Conservation (phyloP, 78 protist genomes). For the Trichosphaerium sp. region DNA sequence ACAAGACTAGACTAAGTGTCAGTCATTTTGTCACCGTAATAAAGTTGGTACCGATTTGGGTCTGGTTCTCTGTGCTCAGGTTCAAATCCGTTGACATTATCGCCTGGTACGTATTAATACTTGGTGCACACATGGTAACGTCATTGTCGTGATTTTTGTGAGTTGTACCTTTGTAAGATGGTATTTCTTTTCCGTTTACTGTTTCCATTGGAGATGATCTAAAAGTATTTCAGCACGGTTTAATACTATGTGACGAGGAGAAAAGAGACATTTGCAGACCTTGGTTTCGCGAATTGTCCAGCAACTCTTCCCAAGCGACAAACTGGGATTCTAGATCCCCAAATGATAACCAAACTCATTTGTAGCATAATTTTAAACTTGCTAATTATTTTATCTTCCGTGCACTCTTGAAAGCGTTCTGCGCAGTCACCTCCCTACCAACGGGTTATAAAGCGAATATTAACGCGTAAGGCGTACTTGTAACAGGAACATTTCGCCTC, state of each 20-base stretch:
- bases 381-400: background rate
- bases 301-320: slow-evolving; percentile 55
- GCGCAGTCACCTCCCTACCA: slow-evolving; percentile 63
- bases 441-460: background rate
- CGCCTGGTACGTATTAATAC: no score
- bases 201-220: slow-evolving; percentile 22
- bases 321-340: slow-evolving; percentile 27
- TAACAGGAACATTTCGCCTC: slow-evolving; percentile 36
- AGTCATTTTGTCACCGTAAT: background rate
- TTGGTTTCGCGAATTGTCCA: slow-evolving; percentile 47
- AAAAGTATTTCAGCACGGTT: slow-evolving; percentile 5
- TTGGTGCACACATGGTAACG: no score
- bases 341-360: slow-evolving; percentile 26
- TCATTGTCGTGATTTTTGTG: no score
- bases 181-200: background rate
- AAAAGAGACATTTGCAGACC: background rate
- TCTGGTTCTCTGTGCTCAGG: slow-evolving; percentile 25
- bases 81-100: slow-evolving; percentile 38
- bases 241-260: no score
- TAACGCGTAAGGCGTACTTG: background rate
- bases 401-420: slow-evolving; percentile 45
- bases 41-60: slow-evolving; percentile 11
- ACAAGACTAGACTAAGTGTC: background rate
- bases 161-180: background rate
- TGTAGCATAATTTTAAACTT: slow-evolving; percentile 40